These are phyloP conservation scores for Monosporascus sp. DNA, from an alignment of 2,329 filamentous ascomycete species.

Conservation along the genomic window DNA sequence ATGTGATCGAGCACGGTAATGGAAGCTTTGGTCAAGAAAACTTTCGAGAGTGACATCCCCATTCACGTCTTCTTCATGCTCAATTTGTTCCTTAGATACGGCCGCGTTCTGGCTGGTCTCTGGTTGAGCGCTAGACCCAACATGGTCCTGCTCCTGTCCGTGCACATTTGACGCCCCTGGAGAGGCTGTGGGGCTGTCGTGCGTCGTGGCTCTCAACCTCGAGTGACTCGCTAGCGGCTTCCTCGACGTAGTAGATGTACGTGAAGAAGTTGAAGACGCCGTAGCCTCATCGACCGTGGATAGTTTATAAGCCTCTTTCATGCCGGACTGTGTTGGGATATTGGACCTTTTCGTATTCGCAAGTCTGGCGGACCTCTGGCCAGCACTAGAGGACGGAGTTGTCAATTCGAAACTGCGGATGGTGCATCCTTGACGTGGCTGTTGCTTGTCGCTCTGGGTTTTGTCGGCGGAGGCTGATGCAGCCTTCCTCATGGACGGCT, in stretches of 20 bases:
- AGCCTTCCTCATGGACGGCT: not conserved
- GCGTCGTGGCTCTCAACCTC: not conserved
- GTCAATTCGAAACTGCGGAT: slow-evolving; percentile 21
- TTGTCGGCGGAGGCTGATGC: slow-evolving; percentile 4
- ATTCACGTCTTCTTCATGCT: slow-evolving; percentile 1
- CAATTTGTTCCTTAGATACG: not conserved
- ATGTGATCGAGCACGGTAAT: slow-evolving; percentile 19
- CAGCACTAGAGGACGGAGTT: slow-evolving; percentile 20
- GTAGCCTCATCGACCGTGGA: not conserved
- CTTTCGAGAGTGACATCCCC: slow-evolving; percentile 15
- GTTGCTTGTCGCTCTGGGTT: not conserved
- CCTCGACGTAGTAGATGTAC: not conserved
- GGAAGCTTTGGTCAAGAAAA: slow-evolving; percentile 23
- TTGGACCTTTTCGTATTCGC: not conserved
- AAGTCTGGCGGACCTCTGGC: slow-evolving; percentile 5
- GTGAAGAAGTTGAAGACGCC: not conserved
- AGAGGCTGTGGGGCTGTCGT: not conserved
- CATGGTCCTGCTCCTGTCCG: not conserved
- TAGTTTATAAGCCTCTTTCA: not conserved
- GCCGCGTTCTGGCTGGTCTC: not conserved
- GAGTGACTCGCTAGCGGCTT: not conserved
- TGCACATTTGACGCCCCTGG: not conserved
- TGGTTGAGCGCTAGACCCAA: not conserved
- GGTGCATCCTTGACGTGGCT: not conserved
- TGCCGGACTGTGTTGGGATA: not conserved